phyloP scores from a whole-genome alignment of 768 basidiomycete genomes.

The Rubroboletus pulcherrimus region DNA sequence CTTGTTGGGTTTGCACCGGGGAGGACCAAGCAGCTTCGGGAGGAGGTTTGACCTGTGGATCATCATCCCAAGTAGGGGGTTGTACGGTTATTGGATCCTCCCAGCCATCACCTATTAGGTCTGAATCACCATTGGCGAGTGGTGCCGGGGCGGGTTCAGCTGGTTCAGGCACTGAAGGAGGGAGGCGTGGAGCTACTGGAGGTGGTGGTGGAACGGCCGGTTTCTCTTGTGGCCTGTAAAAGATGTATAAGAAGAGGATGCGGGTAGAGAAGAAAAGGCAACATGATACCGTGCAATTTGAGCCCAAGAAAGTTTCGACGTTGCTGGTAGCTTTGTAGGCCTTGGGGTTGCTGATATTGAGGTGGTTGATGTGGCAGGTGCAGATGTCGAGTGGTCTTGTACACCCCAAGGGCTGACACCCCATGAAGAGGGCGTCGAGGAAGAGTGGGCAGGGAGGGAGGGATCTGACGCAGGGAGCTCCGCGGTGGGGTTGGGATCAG shows the following conservation, averaged over 20 bases:
- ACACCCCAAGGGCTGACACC: constrained; percentile 31
- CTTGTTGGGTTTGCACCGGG: constrained; percentile 29
- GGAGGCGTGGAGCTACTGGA: constrained; percentile 16
- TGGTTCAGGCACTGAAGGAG: constrained; percentile 23
- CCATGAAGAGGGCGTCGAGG: constrained; percentile 33
- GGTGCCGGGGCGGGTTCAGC: constrained; percentile 26
- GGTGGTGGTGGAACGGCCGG: constrained; percentile 42
- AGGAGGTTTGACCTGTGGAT: constrained; percentile 41
- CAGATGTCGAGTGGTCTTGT: constrained; percentile 38
- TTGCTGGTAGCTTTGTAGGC: constrained; percentile 57
- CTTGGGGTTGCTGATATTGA: constrained; percentile 20
- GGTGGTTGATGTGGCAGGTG: constrained; percentile 17
- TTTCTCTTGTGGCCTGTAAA: constrained; percentile 62
- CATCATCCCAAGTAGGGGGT: constrained; percentile 69
- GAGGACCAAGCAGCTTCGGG: constrained; percentile 31
- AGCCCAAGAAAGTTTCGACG: constrained; percentile 81
- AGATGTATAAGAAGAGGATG: background rate
- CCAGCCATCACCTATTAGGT: constrained; percentile 45
- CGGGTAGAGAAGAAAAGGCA: background rate
- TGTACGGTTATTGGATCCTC: constrained; percentile 74
- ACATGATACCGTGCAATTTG: constrained; percentile 61
- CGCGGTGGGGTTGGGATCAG: constrained; percentile 6
- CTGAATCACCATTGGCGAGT: constrained; percentile 31
- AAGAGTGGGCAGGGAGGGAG: constrained; percentile 9
- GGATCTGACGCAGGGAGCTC: constrained; percentile 16